phyloP scores from a whole-genome alignment of 1,284 basidiomycete genomes.

The Anthracocystis setariae region DNA sequence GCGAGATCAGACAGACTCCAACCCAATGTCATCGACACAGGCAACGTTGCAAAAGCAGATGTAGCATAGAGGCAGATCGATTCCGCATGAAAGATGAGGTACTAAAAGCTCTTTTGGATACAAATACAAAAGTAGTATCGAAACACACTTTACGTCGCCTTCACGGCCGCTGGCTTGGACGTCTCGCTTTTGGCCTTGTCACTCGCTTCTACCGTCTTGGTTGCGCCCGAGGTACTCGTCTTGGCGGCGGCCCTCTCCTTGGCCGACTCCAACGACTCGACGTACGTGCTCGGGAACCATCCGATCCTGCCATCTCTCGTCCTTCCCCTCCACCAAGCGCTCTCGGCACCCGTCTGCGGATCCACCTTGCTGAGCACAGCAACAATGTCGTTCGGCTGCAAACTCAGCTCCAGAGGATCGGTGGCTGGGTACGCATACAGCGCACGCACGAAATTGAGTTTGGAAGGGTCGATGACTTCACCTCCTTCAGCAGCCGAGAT shows the following conservation, averaged over 20 bases:
- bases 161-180: slow-evolving; percentile 27
- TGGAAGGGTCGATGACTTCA: slow-evolving; percentile 70
- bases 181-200: slow-evolving; percentile 26
- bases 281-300: slow-evolving; percentile 86
- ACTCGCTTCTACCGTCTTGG: slow-evolving; percentile 8
- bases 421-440: slow-evolving; percentile 77
- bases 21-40: too few species aligned
- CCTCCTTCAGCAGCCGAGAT: slow-evolving; percentile 50
- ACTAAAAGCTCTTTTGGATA: background rate
- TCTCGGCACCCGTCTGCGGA: slow-evolving; percentile 73
- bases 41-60: too few species aligned
- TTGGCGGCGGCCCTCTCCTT: slow-evolving; percentile 57
- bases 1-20: too few species aligned
- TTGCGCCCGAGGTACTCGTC: slow-evolving; percentile 7
- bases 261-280: slow-evolving; percentile 65
- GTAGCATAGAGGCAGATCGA: too few species aligned
- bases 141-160: slow-evolving; percentile 27
- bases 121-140: slow-evolving; percentile 11
- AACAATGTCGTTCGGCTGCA: slow-evolving; percentile 92
- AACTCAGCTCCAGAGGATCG: slow-evolving; percentile 78
- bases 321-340: slow-evolving; percentile 95
- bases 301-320: slow-evolving; percentile 92
- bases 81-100: background rate
- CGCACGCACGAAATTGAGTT: slow-evolving; percentile 86
- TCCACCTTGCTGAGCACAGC: slow-evolving; percentile 81